Evolutionary conservation across 192 early-diverging fungal genomes (phyloP), one percentile per base, ranked within the genome.

Genomic region (Rhizophagus clarus): DNA sequence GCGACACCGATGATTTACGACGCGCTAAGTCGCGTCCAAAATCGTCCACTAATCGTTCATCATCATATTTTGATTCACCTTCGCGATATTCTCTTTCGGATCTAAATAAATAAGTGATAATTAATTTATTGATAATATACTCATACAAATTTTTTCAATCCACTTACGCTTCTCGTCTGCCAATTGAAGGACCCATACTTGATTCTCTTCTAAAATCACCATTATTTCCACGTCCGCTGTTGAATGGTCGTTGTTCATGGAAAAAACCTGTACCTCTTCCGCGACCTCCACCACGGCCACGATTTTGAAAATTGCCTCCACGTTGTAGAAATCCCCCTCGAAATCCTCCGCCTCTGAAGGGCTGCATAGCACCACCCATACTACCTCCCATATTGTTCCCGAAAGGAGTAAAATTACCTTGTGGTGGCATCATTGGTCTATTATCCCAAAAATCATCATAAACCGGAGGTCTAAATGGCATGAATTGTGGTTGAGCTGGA

Each of bases 371-470:
- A 66, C 75, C 49, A 3, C 61, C 75, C 45, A 78, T 49, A 22
- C 61, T 37, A 51, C 37, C 63, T 17, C 64, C 76, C 76, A 78
- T 49, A 24, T 68, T 78, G 17, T n/a, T 24, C 26, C 42, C 66
- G 69, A 78, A 78, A 2, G 76, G 76, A 8, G 40, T n/a, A 56
- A 68, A 78, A 49, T 68, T 68, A 68, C 32, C 42, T 24, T 47
- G 64, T 34, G 42, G 64, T 56, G 26, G 76, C 1, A 61, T 29
- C 24, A 68, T 49, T 51, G 76, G 76, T 22, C 47, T 61, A 78
- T 69, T 56, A 61, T 74, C 73, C 76, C 76, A 78, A 32, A 64
- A 76, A 24, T 78, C 76, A 10, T 47, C 62, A 42, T 78, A 78
- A 22, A 78, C 26, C 1, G 72, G 72, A n/a, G 62, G 76, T 69